phyloP scores from a whole-genome alignment of 306 rosid genomes.

The Vicia sativa region DNA sequence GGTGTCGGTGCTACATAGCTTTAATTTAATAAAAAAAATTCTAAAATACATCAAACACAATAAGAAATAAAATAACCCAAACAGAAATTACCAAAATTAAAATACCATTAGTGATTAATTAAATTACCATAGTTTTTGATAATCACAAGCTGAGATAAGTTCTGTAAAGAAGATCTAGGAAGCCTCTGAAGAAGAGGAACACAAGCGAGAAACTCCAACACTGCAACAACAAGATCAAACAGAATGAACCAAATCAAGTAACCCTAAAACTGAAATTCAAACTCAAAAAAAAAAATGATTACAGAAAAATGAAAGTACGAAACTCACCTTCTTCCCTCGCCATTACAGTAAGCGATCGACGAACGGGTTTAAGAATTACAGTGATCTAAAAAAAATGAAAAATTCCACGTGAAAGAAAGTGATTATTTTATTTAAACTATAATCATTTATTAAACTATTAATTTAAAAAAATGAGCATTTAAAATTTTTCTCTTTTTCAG shows the following conservation, averaged over 20 bases:
- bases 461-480: too few species aligned
- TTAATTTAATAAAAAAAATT: too few species aligned
- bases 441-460: too few species aligned
- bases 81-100: background rate
- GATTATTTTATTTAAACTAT: too few species aligned
- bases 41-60: slow-evolving; percentile 9
- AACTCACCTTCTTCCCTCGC: slow-evolving; percentile 10
- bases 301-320: too few species aligned
- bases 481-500: too few species aligned
- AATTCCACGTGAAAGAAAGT: too few species aligned
- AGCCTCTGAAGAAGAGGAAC: slow-evolving; percentile 88
- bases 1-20: too few species aligned
- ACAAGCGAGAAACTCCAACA: slow-evolving; percentile 73
- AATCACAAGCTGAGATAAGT: slow-evolving; percentile 58
- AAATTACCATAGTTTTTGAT: slow-evolving; percentile 62
- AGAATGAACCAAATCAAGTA: background rate
- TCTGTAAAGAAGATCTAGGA: slow-evolving; percentile 72
- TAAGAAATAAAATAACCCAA: background rate
- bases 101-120: background rate
- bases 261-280: slow-evolving; percentile 9
- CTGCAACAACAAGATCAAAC: slow-evolving; percentile 55
- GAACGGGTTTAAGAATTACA: too few species aligned
- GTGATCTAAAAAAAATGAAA: too few species aligned
- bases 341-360: background rate
- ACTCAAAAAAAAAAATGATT: background rate